These are phyloP conservation scores for Stachybotrys chartarum DNA, from an alignment of 2,329 filamentous ascomycete genomes.

Conservation along the genomic window DNA sequence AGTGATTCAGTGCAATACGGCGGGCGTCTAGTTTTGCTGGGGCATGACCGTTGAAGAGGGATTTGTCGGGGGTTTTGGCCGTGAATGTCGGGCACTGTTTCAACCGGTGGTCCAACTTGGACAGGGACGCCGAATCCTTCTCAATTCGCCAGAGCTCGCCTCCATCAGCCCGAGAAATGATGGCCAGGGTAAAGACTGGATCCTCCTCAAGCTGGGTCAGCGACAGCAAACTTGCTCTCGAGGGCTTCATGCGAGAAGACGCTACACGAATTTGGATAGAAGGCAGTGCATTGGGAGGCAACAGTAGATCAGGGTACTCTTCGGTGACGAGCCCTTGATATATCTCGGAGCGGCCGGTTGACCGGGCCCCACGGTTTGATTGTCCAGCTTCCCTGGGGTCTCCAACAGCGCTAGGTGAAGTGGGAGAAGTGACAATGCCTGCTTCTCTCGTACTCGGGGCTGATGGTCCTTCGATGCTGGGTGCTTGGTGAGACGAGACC, in stretches of 20 bases:
- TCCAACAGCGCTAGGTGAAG: neutral
- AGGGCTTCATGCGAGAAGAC: conserved; percentile 91
- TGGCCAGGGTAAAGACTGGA: conserved; percentile 84
- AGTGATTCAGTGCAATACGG: conserved; percentile 70
- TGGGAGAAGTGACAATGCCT: neutral
- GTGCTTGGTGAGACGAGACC: conserved; percentile 36
- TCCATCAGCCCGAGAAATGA: conserved; percentile 69
- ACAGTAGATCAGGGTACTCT: conserved; percentile 76
- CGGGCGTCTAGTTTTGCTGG: conserved; percentile 89
- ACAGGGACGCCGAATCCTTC: conserved; percentile 77
- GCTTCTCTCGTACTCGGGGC: neutral
- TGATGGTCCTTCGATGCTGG: neutral
- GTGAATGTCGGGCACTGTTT: conserved; percentile 67
- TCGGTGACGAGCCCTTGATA: conserved; percentile 76
- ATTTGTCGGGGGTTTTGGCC: conserved; percentile 73
- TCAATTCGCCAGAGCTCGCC: conserved; percentile 90
- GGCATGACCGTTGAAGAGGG: conserved; percentile 84
- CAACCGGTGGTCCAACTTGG: conserved; percentile 74
- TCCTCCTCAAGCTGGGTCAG: conserved; percentile 80
- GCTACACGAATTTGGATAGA: conserved; percentile 82
- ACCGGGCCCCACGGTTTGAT: conserved; percentile 22
- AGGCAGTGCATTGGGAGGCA: conserved; percentile 82
- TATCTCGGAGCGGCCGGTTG: conserved; percentile 44
- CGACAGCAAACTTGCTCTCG: conserved; percentile 74
- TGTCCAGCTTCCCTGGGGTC: conserved; percentile 6